phyloP scores from a whole-genome alignment of 2,329 filamentous ascomycete species.

The Lithohypha guttulata region DNA sequence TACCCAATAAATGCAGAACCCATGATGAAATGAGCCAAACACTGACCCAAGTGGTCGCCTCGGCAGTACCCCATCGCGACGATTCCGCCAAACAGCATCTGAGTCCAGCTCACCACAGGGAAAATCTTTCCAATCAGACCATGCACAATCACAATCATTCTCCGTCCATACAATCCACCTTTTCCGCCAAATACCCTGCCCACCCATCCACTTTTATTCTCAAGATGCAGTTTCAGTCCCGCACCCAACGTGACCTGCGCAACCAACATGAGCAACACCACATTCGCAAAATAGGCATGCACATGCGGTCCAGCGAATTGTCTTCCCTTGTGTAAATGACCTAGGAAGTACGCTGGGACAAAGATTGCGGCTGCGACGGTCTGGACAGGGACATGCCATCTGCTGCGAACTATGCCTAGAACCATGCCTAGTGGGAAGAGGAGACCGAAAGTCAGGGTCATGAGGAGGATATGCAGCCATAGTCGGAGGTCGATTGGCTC shows the following conservation, averaged over 20 bases:
- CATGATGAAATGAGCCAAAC: constrained; percentile 97
- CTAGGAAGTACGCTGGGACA: constrained; percentile 77
- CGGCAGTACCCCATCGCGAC: constrained; percentile 86
- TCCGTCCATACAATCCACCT: constrained; percentile 35
- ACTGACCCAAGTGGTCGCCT: constrained; percentile 83
- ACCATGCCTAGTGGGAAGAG: constrained; percentile 95
- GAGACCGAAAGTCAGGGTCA: constrained; percentile 78
- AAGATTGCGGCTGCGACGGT: constrained; percentile 63
- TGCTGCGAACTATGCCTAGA: constrained; percentile 74
- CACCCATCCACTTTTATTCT: constrained; percentile 59
- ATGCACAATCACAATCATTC: constrained; percentile 60
- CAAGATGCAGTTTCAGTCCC: constrained; percentile 82
- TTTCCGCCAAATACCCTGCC: constrained; percentile 48
- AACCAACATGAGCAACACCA: constrained; percentile 68
- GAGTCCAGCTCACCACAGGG: constrained; percentile 76
- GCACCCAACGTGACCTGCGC: constrained; percentile 69
- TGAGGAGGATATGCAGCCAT: constrained; percentile 89
- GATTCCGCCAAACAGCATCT: constrained; percentile 95
- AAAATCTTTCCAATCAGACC: constrained; percentile 76
- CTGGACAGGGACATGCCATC: constrained; percentile 91
- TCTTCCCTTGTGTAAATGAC: constrained; percentile 80
- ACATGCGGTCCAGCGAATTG: constrained; percentile 67
- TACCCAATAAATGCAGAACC: constrained; percentile 93
- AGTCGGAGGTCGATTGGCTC: constrained; percentile 74
- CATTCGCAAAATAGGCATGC: constrained; percentile 69